Base-by-base conservation (phyloP, 495 filamentous ascomycete species). In the Penicillium paradoxum region DNA sequence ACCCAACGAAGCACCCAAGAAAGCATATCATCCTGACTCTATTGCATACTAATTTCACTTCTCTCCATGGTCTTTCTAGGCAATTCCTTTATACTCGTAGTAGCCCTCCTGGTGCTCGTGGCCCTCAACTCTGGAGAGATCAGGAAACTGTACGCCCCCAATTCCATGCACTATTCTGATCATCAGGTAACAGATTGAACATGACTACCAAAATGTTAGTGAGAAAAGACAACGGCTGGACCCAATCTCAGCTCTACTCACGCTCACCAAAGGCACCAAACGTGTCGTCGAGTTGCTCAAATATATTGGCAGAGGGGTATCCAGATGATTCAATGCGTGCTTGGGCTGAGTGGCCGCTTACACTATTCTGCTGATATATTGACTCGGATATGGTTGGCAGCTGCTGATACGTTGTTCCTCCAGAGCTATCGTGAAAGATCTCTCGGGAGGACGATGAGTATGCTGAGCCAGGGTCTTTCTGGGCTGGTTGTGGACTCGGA, bases 211-310 rank as follows among this genome's bases (percentile, higher is more conserved):
- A 40, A 7, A 9, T 19, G 29, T 51, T 27, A 27, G 25, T 27
- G 3, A 8, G 25, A 27, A 27, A 27, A 4, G 3, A 8, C n/a
- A 27, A 3, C 25, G 25, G 4, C 8, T 27, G 4, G 25, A 3
- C 8, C 4, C 25, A 27, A 3, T 8, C 25, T 33, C n/a, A 15
- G 45, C 4, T 22, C 2, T 6, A 49, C 53, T 37, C 29, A 55
- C 53, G 17, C 22, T 55, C 45, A 14, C 53, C 53, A 50, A 55
- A 55, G 17, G 53, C 45, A 3, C 45, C 53, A 14, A 55, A 49
- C 4, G 45, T 55, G 22, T 43, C 45, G 3, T 55, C 53, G 8
- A 55, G 39, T 34, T 49, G 45, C 15, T 49, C 37, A 13, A 55
- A 50, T 39, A 55, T 55, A 11, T 42, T 33, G 15, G 45, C 45